Percentiles rank a stretch among this genome's conserved stretches.
phyloP scores from a whole-genome alignment of 257 asterid genomes.

The Nicotiana sylvestris region DNA sequence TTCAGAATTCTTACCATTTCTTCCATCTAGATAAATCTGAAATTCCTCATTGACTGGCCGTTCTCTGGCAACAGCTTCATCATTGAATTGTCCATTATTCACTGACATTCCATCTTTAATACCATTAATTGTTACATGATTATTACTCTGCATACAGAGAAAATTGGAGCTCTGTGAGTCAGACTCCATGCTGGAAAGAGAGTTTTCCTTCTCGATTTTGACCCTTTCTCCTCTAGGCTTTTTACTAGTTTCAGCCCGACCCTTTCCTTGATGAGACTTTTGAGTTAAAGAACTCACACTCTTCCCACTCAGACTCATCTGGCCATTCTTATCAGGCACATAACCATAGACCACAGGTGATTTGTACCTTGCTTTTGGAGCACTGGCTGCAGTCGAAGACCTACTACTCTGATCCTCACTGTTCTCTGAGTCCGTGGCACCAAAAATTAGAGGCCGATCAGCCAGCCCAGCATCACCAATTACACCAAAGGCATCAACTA shows the following conservation, averaged over 20 bases:
- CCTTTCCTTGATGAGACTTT: conserved; percentile 30
- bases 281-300: conserved; percentile 34
- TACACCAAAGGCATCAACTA: conserved; percentile 11
- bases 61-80: conserved; percentile 44
- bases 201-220: conserved; percentile 80
- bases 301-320: conserved; percentile 40
- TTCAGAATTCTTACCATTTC: conserved; percentile 38
- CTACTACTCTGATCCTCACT: conserved; percentile 64
- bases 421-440: conserved; percentile 52
- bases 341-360: background rate
- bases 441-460: conserved; percentile 27
- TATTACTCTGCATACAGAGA: conserved; percentile 59
- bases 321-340: background rate
- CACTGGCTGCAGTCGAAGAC: conserved; percentile 31
- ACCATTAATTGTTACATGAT: conserved; percentile 42
- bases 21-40: conserved; percentile 35
- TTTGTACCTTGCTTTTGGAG: conserved; percentile 24
- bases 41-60: conserved; percentile 31
- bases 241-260: conserved; percentile 22
- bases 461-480: conserved; percentile 31
- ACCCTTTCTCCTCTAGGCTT: conserved; percentile 60
- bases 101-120: conserved; percentile 33
- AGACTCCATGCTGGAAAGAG: conserved; percentile 93
- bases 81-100: conserved; percentile 47
- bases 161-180: conserved; percentile 74